Evolutionary conservation across 1,284 basidiomycete species (phyloP).

Genomic region (Papiliotrema terrestris): DNA sequence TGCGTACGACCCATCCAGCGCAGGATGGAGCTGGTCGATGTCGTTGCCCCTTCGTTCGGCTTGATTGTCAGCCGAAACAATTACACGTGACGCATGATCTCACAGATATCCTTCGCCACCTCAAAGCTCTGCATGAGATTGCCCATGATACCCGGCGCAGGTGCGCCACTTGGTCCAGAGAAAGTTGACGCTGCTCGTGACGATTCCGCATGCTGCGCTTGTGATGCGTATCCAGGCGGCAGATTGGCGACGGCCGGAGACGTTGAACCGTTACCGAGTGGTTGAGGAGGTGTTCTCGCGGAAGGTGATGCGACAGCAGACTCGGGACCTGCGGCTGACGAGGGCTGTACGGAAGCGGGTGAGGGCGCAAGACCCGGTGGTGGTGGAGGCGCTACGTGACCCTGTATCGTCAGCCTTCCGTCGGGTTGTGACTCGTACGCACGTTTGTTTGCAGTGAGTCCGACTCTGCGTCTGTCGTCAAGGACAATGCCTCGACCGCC

Average conservation of each 20-base stretch:
- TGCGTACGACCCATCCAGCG: slow-evolving; percentile 84
- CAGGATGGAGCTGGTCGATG: slow-evolving; percentile 82
- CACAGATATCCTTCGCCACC: slow-evolving; percentile 90
- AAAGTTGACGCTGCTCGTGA: slow-evolving; percentile 57
- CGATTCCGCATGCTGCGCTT: slow-evolving; percentile 29
- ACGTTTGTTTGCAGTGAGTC: slow-evolving; percentile 19
- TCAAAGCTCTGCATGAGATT: slow-evolving; percentile 95
- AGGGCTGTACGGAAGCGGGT: slow-evolving; percentile 9
- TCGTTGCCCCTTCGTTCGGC: slow-evolving; percentile 79
- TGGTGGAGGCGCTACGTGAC: slow-evolving; percentile 10
- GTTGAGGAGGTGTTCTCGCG: neutral
- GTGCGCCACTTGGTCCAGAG: slow-evolving; percentile 30
- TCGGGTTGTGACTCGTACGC: neutral
- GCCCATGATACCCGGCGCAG: slow-evolving; percentile 61
- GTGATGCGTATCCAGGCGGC: slow-evolving; percentile 15
- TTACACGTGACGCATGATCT: slow-evolving; percentile 25
- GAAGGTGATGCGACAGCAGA: neutral
- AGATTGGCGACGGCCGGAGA: slow-evolving; percentile 1
- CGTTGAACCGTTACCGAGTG: neutral
- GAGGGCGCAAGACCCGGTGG: slow-evolving; percentile 28
- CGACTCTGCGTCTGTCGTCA: too few relatives aligned
- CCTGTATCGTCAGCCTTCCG: neutral
- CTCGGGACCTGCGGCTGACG: slow-evolving; percentile 5
- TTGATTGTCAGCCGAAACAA: slow-evolving; percentile 39
- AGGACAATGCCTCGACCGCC: slow-evolving; percentile 1